phyloP scores from a whole-genome alignment of 345 rosid species.

The Eucalyptus regnans region DNA sequence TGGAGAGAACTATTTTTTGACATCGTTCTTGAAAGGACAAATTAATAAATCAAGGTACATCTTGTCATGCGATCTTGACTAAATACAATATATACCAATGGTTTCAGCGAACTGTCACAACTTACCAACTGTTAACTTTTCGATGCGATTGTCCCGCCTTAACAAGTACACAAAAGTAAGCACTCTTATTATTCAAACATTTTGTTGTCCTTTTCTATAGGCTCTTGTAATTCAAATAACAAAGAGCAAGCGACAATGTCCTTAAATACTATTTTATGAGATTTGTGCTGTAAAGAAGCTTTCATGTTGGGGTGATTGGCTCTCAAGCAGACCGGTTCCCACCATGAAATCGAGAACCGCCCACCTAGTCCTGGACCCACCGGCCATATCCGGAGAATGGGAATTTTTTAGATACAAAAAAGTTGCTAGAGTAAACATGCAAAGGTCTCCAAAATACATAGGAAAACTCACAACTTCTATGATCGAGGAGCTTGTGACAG shows the following conservation, averaged over 20 bases:
- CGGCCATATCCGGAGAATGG: too few relatives aligned
- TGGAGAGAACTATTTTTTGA: constrained; percentile 45
- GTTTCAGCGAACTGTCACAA: not conserved
- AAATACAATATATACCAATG: not conserved
- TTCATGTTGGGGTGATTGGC: not conserved
- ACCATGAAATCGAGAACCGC: too few relatives aligned
- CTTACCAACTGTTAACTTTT: not conserved
- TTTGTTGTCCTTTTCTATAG: not conserved
- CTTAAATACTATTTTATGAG: not conserved
- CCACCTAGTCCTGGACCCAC: too few relatives aligned
- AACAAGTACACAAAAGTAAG: not conserved
- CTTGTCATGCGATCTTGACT: not conserved
- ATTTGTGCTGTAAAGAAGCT: not conserved
- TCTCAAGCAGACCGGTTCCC: too few relatives aligned
- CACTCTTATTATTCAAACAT: not conserved
- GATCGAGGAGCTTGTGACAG: too few relatives aligned
- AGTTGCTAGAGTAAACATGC: too few relatives aligned
- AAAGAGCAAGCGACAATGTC: not conserved
- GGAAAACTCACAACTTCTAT: too few relatives aligned
- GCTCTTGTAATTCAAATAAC: not conserved
- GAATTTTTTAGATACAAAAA: too few relatives aligned
- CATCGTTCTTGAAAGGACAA: constrained; percentile 31
- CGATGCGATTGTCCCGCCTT: not conserved
- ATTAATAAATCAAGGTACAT: not conserved
- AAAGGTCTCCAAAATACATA: too few relatives aligned